These are phyloP conservation scores for Gaertneriomyces semiglobifer DNA, from an alignment of 192 early-diverging fungal species.

Conservation along the genomic window DNA sequence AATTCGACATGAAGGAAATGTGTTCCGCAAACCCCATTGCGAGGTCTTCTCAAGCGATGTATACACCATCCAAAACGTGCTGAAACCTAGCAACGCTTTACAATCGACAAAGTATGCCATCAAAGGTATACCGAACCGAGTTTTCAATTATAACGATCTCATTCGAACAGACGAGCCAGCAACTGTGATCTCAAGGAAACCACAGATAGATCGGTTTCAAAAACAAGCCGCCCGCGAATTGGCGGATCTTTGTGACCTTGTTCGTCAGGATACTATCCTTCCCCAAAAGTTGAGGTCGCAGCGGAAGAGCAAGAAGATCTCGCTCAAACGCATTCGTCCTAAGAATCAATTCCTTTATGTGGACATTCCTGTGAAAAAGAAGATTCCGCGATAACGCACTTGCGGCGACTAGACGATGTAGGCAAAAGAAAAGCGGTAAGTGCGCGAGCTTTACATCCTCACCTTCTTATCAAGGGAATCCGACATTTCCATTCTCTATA, in stretches of 20 bases:
- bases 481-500: too few species aligned
- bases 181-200: neutral
- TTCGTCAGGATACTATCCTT: too few species aligned
- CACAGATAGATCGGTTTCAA: slow-evolving; percentile 3
- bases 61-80: slow-evolving; percentile 8
- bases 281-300: too few species aligned
- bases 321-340: too few species aligned
- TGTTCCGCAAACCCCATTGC: slow-evolving; percentile 12
- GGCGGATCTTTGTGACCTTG: neutral
- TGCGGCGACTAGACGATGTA: too few species aligned
- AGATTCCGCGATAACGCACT: too few species aligned
- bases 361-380: too few species aligned
- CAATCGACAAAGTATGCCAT: slow-evolving; percentile 1
- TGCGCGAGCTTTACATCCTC: too few species aligned
- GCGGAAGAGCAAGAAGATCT: too few species aligned
- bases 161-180: neutral
- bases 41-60: slow-evolving; percentile 13
- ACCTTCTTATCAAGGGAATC: too few species aligned
- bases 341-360: too few species aligned
- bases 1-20: neutral
- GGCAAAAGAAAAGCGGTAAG: too few species aligned
- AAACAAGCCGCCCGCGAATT: slow-evolving; percentile 20
- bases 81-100: slow-evolving; percentile 4
- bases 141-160: slow-evolving; percentile 19
- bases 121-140: neutral